A percentile compares a stretch with the other conserved stretches of the same genome.
Conservation (phyloP, 306 rosid species). For the Morella rubra region DNA sequence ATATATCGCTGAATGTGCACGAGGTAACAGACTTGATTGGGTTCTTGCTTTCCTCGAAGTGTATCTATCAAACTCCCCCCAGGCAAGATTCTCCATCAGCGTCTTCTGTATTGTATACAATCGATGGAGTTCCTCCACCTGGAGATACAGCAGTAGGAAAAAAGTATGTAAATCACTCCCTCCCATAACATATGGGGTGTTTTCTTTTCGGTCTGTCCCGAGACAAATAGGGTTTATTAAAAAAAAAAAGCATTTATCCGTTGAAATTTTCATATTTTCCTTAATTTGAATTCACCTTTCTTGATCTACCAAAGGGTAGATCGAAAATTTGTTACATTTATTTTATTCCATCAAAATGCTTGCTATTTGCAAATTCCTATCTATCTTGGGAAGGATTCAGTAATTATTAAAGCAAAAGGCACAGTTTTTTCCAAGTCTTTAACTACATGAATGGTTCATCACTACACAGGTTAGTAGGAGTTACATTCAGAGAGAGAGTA, state of each 20-base stretch:
- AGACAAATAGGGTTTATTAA: not conserved
- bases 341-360: not conserved
- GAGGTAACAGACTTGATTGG: conserved; percentile 28
- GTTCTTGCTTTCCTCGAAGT: conserved; percentile 26
- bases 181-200: not conserved
- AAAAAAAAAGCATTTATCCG: not conserved
- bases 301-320: not conserved
- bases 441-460: not conserved
- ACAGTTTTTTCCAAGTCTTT: not conserved
- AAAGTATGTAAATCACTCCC: not conserved
- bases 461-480: not conserved
- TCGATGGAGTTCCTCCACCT: conserved; percentile 65
- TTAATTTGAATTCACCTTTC: not conserved
- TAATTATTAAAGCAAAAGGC: not conserved
- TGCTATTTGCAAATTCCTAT: not conserved
- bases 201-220: not conserved
- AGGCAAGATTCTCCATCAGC: conserved; percentile 41
- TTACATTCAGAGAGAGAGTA: not conserved
- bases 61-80: conserved; percentile 31
- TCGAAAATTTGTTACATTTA: not conserved
- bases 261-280: not conserved
- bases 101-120: conserved; percentile 47
- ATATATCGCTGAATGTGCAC: conserved; percentile 19
- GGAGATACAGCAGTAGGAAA: conserved; percentile 21
- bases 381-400: not conserved